phyloP scores from a whole-genome alignment of 768 basidiomycete species.

The Mycena haematopus region DNA sequence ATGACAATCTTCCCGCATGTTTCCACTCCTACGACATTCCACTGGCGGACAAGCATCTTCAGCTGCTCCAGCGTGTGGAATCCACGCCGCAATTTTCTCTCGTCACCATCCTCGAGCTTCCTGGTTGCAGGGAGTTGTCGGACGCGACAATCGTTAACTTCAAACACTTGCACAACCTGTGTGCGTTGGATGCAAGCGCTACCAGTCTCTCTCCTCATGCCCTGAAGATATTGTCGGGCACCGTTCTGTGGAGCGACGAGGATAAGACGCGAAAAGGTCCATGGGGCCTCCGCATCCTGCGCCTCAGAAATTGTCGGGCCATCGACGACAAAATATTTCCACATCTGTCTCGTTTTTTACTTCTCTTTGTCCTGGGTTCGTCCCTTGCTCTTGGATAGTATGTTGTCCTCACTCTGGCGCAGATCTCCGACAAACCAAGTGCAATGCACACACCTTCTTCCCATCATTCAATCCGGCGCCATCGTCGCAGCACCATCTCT shows the following conservation, averaged over 20 bases:
- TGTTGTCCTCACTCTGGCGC: slow-evolving; percentile 20
- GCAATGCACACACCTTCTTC: slow-evolving; percentile 34
- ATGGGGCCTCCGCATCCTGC: slow-evolving; percentile 65
- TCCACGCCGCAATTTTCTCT: slow-evolving; percentile 64
- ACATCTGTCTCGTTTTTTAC: slow-evolving; percentile 54
- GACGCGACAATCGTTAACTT: slow-evolving; percentile 62
- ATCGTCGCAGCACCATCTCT: slow-evolving; percentile 39
- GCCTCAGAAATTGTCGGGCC: slow-evolving; percentile 57
- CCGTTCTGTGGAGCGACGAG: slow-evolving; percentile 47
- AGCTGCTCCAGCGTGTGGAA: slow-evolving; percentile 62
- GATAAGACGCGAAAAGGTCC: slow-evolving; percentile 50
- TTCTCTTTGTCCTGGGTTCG: slow-evolving; percentile 68
- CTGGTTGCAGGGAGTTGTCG: slow-evolving; percentile 58
- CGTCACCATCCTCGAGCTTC: slow-evolving; percentile 67
- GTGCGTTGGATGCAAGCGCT: slow-evolving; percentile 68
- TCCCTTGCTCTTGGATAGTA: slow-evolving; percentile 23
- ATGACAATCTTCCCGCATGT: slow-evolving; percentile 54
- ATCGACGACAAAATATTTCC: slow-evolving; percentile 53
- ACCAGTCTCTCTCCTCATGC: slow-evolving; percentile 60
- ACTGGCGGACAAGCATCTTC: slow-evolving; percentile 59
- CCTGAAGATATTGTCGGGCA: slow-evolving; percentile 57
- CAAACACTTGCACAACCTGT: slow-evolving; percentile 57
- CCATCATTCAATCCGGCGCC: slow-evolving; percentile 36
- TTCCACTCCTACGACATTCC: slow-evolving; percentile 53
- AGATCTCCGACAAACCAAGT: slow-evolving; percentile 61